These are phyloP conservation scores for Elaeis guineensis DNA, from an alignment of 176 grass and related monocot genomes.

Conservation along the genomic window DNA sequence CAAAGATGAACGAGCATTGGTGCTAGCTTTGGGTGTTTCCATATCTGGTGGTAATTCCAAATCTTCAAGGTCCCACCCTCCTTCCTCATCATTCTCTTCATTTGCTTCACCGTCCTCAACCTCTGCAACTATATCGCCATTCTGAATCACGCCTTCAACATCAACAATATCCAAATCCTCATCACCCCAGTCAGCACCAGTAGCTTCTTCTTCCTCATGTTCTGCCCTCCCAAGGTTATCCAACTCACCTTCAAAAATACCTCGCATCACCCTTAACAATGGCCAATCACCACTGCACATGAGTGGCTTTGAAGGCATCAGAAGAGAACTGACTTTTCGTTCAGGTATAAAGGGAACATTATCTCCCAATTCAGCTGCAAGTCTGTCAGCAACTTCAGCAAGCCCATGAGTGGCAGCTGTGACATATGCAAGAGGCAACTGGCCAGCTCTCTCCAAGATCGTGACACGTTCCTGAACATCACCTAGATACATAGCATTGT, in stretches of 20 bases:
- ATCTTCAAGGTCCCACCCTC: constrained; percentile 97
- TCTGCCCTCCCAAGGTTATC: constrained; percentile 58
- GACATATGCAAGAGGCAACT: constrained; percentile 86
- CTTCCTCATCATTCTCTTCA: constrained; percentile 60
- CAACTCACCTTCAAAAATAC: constrained; percentile 82
- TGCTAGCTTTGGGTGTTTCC: constrained; percentile 55
- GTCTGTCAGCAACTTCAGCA: constrained; percentile 59
- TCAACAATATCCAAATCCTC: constrained; percentile 85
- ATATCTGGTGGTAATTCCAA: constrained; percentile 73
- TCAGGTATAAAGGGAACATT: constrained; percentile 66
- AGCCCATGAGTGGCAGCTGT: constrained; percentile 89
- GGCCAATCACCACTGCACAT: constrained; percentile 76
- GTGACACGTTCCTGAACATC: constrained; percentile 71
- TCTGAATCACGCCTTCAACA: constrained; percentile 49
- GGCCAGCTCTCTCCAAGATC: constrained; percentile 82
- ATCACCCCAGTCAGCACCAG: constrained; percentile 83
- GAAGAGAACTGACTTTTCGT: constrained; percentile 51
- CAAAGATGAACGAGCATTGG: constrained; percentile 30
- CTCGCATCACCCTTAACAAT: constrained; percentile 80
- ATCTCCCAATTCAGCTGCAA: constrained; percentile 78
- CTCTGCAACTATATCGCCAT: constrained; percentile 51
- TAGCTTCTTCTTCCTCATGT: constrained; percentile 65
- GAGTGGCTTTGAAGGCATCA: constrained; percentile 66
- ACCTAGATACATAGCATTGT: constrained; percentile 82
- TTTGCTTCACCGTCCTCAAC: constrained; percentile 47